phyloP scores from a whole-genome alignment of 2,329 filamentous ascomycete species.

The Pseudogymnoascus sp. region DNA sequence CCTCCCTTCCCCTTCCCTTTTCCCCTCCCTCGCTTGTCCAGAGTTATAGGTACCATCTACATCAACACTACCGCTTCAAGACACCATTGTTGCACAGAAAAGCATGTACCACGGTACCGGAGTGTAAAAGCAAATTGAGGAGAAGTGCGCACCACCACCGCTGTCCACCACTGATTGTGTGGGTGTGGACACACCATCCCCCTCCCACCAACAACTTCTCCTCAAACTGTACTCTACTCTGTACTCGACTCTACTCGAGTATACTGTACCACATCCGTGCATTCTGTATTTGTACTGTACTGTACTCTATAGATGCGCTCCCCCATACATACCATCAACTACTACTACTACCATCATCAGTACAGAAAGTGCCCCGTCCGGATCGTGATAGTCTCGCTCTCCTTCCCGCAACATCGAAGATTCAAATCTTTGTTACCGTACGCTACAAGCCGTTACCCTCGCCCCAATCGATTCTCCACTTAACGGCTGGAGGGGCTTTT shows the following conservation, averaged over 20 bases:
- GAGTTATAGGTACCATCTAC: neutral
- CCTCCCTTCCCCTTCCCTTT: neutral
- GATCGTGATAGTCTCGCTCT: neutral
- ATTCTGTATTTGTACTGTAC: conserved; percentile 2
- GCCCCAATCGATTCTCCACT: conserved; percentile 3
- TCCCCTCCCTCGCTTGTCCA: neutral
- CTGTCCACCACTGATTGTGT: too few species aligned
- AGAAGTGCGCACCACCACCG: neutral
- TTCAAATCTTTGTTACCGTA: neutral
- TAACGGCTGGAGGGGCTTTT: conserved; percentile 3
- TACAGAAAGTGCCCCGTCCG: neutral
- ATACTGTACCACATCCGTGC: conserved; percentile 1
- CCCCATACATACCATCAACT: neutral
- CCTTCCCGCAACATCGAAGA: neutral
- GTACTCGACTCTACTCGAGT: neutral
- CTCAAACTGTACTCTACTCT: neutral
- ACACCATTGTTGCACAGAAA: neutral
- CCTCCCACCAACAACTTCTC: neutral
- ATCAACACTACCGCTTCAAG: neutral
- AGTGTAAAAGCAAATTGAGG: conserved; percentile 4
- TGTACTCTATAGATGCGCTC: neutral
- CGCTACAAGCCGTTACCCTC: conserved; percentile 7
- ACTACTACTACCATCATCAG: too few species aligned
- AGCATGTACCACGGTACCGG: conserved; percentile 3
- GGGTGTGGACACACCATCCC: conserved; percentile 2